These are phyloP conservation scores for Glycine latifolia DNA, from an alignment of 306 rosid species.

Conservation along the genomic window DNA sequence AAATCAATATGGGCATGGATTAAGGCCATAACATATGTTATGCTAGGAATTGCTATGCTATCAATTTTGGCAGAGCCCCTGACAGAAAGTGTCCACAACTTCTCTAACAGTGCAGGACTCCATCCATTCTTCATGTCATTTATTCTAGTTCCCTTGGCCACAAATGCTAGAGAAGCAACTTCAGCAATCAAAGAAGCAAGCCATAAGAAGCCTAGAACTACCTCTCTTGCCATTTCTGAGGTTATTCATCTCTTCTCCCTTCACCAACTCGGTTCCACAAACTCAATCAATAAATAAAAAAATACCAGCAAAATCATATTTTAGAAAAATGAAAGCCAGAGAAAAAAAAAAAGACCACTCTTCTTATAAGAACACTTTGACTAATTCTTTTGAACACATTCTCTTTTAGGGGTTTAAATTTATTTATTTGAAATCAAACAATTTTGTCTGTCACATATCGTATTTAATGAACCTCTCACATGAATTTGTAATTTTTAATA, in stretches of 20 bases:
- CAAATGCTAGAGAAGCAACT: slow-evolving; percentile 58
- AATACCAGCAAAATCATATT: no score
- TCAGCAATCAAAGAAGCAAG: slow-evolving; percentile 54
- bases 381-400: no score
- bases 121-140: slow-evolving; percentile 59
- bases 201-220: slow-evolving; percentile 52
- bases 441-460: no score
- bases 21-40: slow-evolving; percentile 40
- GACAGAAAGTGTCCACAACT: slow-evolving; percentile 52
- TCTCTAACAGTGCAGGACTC: slow-evolving; percentile 50
- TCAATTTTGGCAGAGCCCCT: slow-evolving; percentile 67
- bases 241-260: slow-evolving; percentile 34
- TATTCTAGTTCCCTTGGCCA: slow-evolving; percentile 60
- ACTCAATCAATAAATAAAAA: background rate
- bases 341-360: no score
- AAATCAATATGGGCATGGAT: slow-evolving; percentile 48
- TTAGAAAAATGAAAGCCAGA: no score
- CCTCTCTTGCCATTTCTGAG: slow-evolving; percentile 61
- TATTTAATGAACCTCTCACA: no score
- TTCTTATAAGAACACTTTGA: no score
- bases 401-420: no score
- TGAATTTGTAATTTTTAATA: no score
- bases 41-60: slow-evolving; percentile 53
- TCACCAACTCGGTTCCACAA: background rate
- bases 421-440: no score